phyloP scores from a whole-genome alignment of 2,329 filamentous ascomycete genomes.

The Colletotrichum tofieldiae region DNA sequence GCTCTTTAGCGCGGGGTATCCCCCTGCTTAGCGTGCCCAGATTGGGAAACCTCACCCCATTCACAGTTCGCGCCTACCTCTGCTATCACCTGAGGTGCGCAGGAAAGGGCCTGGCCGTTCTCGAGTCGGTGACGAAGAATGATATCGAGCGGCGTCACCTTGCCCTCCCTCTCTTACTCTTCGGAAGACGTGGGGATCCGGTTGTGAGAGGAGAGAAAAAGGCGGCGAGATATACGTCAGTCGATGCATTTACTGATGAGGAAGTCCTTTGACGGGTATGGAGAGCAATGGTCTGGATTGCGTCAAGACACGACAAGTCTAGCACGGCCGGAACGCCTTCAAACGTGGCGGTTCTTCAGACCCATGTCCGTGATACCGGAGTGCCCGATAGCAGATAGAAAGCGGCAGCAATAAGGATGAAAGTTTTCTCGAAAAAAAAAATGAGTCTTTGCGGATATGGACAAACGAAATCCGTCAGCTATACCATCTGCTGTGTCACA shows the following conservation, averaged over 20 bases:
- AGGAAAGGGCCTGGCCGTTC: slow-evolving; percentile 1
- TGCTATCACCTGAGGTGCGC: slow-evolving; percentile 33
- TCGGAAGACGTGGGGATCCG: neutral
- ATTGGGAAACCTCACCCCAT: slow-evolving; percentile 40
- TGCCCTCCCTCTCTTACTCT: neutral
- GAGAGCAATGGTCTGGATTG: neutral
- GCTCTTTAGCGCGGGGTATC: slow-evolving; percentile 39
- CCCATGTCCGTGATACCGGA: neutral
- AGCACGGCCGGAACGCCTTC: neutral
- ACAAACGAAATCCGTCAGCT: slow-evolving; percentile 27
- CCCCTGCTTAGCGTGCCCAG: slow-evolving; percentile 28
- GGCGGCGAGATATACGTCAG: neutral
- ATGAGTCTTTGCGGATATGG: slow-evolving; percentile 8
- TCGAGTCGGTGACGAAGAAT: slow-evolving; percentile 12
- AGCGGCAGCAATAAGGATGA: neutral
- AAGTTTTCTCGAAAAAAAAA: neutral
- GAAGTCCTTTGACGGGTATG: neutral
- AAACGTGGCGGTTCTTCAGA: neutral
- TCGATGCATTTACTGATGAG: neutral
- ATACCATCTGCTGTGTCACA: slow-evolving; percentile 17
- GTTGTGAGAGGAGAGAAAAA: neutral
- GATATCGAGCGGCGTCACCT: slow-evolving; percentile 2
- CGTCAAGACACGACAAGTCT: neutral
- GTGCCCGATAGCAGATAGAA: neutral
- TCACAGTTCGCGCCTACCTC: slow-evolving; percentile 34